These are phyloP conservation scores for Lichtheimia ramosa DNA, from an alignment of 371 early-diverging fungal species.

Conservation along the genomic window DNA sequence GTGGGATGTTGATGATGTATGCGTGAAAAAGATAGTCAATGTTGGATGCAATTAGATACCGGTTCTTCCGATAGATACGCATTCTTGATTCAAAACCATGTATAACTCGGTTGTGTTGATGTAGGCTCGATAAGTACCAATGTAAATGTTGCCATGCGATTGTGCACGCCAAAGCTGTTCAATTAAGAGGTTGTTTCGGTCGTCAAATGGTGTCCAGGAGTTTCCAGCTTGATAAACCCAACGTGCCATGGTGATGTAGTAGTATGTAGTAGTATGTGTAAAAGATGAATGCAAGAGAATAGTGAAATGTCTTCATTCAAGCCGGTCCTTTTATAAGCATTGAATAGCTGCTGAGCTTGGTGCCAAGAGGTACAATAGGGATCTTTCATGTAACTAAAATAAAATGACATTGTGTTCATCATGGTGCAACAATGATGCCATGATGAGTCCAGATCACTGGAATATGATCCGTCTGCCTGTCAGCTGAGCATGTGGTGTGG, in stretches of 20 bases:
- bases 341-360: no score
- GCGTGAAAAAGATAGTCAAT: no score
- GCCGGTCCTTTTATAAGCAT: no score
- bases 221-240: conserved; percentile 9
- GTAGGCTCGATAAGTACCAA: not conserved
- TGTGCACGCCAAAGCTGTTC: not conserved
- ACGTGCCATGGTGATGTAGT: not conserved
- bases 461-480: no score
- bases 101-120: not conserved
- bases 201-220: conserved; percentile 1
- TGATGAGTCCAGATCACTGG: no score
- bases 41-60: not conserved
- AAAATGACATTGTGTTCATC: no score
- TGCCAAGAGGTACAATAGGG: no score
- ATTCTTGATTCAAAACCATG: conserved; percentile 3
- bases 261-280: not conserved
- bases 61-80: conserved; percentile 1
- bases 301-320: no score
- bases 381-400: no score
- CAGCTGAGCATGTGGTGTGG: no score
- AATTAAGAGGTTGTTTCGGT: not conserved
- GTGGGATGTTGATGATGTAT: no score
- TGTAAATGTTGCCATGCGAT: not conserved
- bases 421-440: no score
- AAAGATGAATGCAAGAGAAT: not conserved